phyloP scores from a whole-genome alignment of 2,329 filamentous ascomycete species.

The Fusarium sp. region DNA sequence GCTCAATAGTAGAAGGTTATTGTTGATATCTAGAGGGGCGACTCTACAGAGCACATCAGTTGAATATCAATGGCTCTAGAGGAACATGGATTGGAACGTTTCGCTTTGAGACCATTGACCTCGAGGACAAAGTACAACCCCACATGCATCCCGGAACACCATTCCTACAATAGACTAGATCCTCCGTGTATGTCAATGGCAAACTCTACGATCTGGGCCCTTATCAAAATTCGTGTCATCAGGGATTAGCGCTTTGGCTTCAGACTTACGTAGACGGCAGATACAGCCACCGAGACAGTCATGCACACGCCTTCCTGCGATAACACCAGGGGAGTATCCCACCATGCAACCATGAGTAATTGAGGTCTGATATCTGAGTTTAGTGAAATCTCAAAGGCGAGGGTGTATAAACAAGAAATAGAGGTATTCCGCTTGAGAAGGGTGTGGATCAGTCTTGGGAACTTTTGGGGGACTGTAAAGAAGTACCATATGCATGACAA shows the following conservation, averaged over 20 bases:
- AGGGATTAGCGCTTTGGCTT: rapidly evolving
- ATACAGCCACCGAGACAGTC: neutral
- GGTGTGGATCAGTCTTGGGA: neutral
- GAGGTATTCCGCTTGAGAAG: neutral
- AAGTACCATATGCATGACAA: rapidly evolving
- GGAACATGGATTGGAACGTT: rapidly evolving
- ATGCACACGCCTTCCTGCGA: neutral
- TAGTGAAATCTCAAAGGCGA: rapidly evolving
- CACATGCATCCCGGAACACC: rapidly evolving
- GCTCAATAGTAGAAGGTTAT: rapidly evolving
- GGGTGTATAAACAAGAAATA: too few species aligned
- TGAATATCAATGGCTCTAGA: too few species aligned
- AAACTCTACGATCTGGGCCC: rapidly evolving
- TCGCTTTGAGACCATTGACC: too few species aligned
- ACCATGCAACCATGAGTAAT: too few species aligned
- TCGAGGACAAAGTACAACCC: rapidly evolving
- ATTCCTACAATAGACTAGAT: rapidly evolving
- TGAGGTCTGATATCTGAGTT: neutral
- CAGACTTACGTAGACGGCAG: rapidly evolving
- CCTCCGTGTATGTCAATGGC: rapidly evolving
- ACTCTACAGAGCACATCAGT: too few species aligned
- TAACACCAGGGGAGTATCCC: too few species aligned
- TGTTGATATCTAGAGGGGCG: neutral
- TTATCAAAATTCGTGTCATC: neutral
- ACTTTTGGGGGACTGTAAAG: neutral